Conservation (phyloP, 345 rosid genomes). For the Camelina laxa region DNA sequence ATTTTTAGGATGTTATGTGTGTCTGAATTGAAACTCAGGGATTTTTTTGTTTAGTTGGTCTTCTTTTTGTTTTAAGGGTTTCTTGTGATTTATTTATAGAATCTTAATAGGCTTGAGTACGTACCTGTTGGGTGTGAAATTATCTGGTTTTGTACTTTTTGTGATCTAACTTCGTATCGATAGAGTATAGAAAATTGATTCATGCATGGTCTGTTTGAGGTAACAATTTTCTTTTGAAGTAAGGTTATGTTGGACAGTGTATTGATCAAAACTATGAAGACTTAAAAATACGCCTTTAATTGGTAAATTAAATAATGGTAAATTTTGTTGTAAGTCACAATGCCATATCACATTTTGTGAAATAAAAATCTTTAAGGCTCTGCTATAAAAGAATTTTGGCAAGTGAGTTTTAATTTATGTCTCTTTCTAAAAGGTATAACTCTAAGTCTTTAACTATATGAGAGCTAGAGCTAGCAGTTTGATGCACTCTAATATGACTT, state of each 20-base stretch:
- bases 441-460: too few relatives aligned
- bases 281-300: not conserved
- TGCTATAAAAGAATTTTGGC: too few relatives aligned
- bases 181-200: not conserved
- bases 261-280: not conserved
- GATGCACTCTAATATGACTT: constrained; percentile 19
- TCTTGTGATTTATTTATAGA: not conserved
- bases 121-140: not conserved
- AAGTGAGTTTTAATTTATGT: too few relatives aligned
- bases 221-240: not conserved
- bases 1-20: not conserved
- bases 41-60: not conserved
- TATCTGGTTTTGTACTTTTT: not conserved
- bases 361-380: too few relatives aligned
- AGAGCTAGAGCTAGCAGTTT: constrained; percentile 2
- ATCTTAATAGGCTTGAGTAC: not conserved
- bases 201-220: not conserved
- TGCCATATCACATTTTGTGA: not conserved
- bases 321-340: not conserved
- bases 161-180: not conserved
- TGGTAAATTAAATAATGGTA: not conserved
- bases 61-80: not conserved
- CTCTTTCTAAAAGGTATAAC: too few relatives aligned
- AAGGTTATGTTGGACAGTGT: not conserved
- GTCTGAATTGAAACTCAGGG: too few relatives aligned